Percentiles rank a stretch among this genome's conserved stretches.
Conservation (phyloP, 179 eudicot species). For the Silene coronaria region DNA sequence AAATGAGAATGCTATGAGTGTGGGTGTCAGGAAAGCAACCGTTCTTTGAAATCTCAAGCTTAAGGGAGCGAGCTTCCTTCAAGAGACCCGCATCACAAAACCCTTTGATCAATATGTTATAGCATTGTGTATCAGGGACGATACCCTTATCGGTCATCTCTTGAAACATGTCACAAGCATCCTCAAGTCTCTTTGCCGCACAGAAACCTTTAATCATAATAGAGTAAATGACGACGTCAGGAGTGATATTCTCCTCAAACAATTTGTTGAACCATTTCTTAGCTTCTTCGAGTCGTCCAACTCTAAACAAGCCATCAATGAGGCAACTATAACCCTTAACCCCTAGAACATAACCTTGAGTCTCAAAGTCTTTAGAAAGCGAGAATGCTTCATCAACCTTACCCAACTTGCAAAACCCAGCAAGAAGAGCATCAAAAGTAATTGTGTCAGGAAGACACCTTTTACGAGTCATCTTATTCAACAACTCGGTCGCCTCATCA, state of each 20-base stretch:
- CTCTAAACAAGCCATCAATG: constrained; percentile 62
- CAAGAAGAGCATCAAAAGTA: constrained; percentile 51
- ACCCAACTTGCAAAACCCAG: constrained; percentile 63
- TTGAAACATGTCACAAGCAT: constrained; percentile 47
- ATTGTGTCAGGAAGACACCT: constrained; percentile 49
- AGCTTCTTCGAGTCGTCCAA: constrained; percentile 53
- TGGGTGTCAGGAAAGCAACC: constrained; percentile 44
- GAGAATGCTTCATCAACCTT: constrained; percentile 49
- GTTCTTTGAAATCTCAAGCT: constrained; percentile 50
- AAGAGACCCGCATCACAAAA: constrained; percentile 62
- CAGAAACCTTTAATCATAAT: constrained; percentile 64
- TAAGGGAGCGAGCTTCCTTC: constrained; percentile 58
- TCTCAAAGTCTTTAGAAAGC: constrained; percentile 35
- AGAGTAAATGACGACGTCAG: constrained; percentile 46
- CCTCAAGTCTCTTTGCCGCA: constrained; percentile 42
- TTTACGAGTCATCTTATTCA: constrained; percentile 40
- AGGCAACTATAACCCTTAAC: constrained; percentile 47
- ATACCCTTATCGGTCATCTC: constrained; percentile 59
- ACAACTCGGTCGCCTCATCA: constrained; percentile 48
- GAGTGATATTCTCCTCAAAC: constrained; percentile 44
- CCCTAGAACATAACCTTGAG: constrained; percentile 45
- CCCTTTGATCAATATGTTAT: constrained; percentile 70
- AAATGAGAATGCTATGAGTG: constrained; percentile 67
- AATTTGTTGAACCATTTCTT: constrained; percentile 37
- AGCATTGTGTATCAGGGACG: constrained; percentile 60